Evolutionary conservation across 2,329 filamentous ascomycete species (phyloP), one percentile per base, ranked within the genome.

Genomic region (Monilinia polystroma): DNA sequence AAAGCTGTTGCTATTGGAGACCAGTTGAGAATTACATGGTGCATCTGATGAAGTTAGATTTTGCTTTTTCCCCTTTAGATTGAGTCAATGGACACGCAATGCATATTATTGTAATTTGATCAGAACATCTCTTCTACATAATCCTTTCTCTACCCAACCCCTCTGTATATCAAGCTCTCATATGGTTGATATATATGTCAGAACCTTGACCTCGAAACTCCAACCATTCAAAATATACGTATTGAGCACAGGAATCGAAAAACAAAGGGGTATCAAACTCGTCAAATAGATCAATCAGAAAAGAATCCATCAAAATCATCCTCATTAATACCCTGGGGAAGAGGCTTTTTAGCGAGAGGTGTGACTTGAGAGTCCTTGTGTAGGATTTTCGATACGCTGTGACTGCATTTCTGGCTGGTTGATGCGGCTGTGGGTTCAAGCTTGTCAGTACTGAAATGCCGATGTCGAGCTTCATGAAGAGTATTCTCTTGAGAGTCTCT

Each of bases 291-390:
- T 11, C 3, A 59, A 59, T 49, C 57, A 11, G 43, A 59, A n/a
- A 59, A 59, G 12, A 59, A 49, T 23, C 57, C 57, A 35, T 59
- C 57, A 23, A 59, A 49, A 49, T 49, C 43, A 4, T 59, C 57
- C 18, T 59, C 57, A 26, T 47, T 49, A 0, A 49, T 35, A 35
- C 57, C 43, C 6, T 14, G 20, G 12, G 57, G 43, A 12, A 59
- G 57, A 35, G 57, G 29, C 6, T 35, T 59, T 3, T 49, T 47
- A 23, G 43, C 6, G 12, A 59, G 26, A 12, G 43, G 57, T 16
- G 29, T 49, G 43, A 23, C 1, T 59, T 59, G 43, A 20, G 26
- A 18, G 12, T 23, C 26, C 43, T 12, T 23, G 26, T 35, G 12
- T 32, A 11, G 5, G n/a, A 47, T n/a, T 47, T 18, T 11, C 56